phyloP scores from a whole-genome alignment of 257 asterid genomes.

The Solanum chmielewskii region DNA sequence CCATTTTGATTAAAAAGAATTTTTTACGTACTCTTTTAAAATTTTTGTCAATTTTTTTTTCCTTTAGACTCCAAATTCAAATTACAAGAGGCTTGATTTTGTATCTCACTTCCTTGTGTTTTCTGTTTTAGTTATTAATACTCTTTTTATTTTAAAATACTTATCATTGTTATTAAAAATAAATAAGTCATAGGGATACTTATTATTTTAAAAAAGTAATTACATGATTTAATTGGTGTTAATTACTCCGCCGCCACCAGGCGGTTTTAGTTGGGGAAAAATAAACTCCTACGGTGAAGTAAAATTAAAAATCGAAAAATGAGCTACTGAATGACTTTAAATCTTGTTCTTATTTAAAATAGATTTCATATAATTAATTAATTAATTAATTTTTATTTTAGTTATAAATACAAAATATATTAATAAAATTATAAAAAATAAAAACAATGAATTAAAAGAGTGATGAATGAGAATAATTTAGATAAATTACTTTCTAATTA shows the following conservation, averaged over 20 bases:
- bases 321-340: background rate
- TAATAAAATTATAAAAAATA: too few relatives aligned
- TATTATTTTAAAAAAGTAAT: background rate
- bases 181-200: background rate
- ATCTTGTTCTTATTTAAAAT: background rate
- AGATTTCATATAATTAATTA: too few relatives aligned
- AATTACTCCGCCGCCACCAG: background rate
- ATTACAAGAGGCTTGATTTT: background rate
- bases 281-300: background rate
- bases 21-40: accelerated
- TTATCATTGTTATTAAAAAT: background rate
- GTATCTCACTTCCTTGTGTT: background rate
- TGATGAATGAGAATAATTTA: background rate
- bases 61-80: too few relatives aligned
- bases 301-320: too few relatives aligned
- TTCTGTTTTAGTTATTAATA: background rate
- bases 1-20: too few relatives aligned
- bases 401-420: too few relatives aligned
- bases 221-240: background rate
- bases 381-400: too few relatives aligned
- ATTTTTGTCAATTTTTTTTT: too few relatives aligned
- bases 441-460: too few relatives aligned
- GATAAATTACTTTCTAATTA: background rate
- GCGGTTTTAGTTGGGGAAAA: background rate
- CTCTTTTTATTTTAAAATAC: background rate